Evolutionary conservation across 371 early-diverging fungal genomes (phyloP), one percentile per base, ranked within the genome.

Genomic region (Apophysomyces variabilis): DNA sequence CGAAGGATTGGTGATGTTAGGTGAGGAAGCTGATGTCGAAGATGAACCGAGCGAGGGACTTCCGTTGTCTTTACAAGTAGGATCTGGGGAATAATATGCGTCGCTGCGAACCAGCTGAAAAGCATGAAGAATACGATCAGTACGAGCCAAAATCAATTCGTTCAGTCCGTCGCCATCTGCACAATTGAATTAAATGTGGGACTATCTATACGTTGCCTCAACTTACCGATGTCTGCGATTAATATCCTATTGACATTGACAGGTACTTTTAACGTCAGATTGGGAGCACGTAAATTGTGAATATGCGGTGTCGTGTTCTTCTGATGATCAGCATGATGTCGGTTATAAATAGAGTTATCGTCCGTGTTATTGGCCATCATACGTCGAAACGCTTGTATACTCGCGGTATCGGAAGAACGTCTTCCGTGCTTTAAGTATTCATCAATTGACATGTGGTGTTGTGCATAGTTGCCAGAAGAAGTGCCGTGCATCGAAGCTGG

Each of bases 121-220:
- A n/a, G 89, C 83, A 62, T 93, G 91, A 58, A 93, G 71, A 56
- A 93, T 90, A 0, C 93, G 86, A 70, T 93, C 94, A 16, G 94
- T 92, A n/a, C 92, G 84, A 1, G 90, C 92, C 16, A 93, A 70
- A 2, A 93, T 85, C 5, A 93, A 74, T 68, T 93, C 93, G 60
- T 93, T 93, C 50, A 86, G 60, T 2, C 87, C 87, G 66, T 93
- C 91, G 45, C 87, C 90, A 66, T 93, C 92, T 87, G 62, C 32
- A 57, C 14, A 7, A 3, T 43, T 16, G 3, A 14, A 13, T 46
- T 41, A 61, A 9, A n/a, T 14, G 66, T 57, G 26, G 7, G 14
- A 12, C 4, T 26, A 18, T 35, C 13, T 21, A 3, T 59, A 38
- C 14, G 6, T 47, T 41, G 3, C 13, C 32, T 35, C 5, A 26